Evolutionary conservation across 371 early-diverging fungal species (phyloP), one percentile per base, ranked within the genome.

Genomic region (Blastocladiella emersonii): DNA sequence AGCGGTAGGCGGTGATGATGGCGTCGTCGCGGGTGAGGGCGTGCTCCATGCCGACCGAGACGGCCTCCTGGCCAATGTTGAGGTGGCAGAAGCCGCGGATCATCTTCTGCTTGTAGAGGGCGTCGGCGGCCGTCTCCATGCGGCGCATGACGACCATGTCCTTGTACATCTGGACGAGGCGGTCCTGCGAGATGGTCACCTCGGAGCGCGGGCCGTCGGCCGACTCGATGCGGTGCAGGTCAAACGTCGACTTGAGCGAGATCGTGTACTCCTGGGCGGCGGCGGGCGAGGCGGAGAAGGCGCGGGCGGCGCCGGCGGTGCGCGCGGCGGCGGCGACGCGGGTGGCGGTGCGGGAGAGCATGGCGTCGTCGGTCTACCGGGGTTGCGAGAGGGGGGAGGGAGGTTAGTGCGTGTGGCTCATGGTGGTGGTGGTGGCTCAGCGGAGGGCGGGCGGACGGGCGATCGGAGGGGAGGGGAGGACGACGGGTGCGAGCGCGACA

Each of bases 41-140:
- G 59, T 84, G 69, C 76, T 94, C 92, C 81, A 98, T 90, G 64
- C 97, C 98, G 27, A 93, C 89, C 44, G 96, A 86, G 57, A 98
- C 90, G 64, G 95, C 96, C 82, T 99, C 99, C 86, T 99, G 98
- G 63, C 99, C 99, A 68, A 91, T 95, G 73, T 90, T 90, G 81
- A 99, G 82, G 77, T 99, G 99, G 78, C 98, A 98, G 86, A 99
- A 99, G 64, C 99, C 99, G 65, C 96, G 85, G 66, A 98, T 96
- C 75, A 91, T 76, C 78, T 93, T 93, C 66, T 86, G 84, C 82
- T 98, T 95, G 88, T 98, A 98, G 65, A 92, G 83, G 73, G 85
- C 85, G 72, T 95, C 96, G 57, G 92, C 88, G 53, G 90, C 87
- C 83, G 89, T 93, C 76, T 97, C 98, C 80, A 97, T 79, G 60